Percentiles rank a stretch among this genome's conserved stretches.
Conservation (phyloP, 768 basidiomycete species). For the Pleurotus giganteus region DNA sequence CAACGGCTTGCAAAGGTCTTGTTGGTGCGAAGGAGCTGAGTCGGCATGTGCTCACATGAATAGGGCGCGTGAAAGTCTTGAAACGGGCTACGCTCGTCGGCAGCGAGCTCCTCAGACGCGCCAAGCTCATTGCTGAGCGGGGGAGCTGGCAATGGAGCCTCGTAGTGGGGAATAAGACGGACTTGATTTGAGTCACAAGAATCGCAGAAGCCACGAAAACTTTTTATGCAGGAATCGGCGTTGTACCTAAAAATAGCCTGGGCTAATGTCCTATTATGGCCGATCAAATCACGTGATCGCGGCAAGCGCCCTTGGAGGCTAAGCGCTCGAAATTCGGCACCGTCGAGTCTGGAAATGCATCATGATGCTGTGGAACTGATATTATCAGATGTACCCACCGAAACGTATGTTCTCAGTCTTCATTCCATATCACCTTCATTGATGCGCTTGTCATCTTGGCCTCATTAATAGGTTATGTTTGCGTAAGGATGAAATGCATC, state of each 20-base stretch:
- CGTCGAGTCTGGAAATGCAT: no score
- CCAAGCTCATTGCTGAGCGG: conserved; percentile 34
- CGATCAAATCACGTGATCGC: conserved; percentile 8
- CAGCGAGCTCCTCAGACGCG: conserved; percentile 41
- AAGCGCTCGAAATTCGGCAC: background rate
- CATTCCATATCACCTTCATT: no score
- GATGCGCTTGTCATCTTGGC: no score
- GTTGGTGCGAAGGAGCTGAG: conserved; percentile 44
- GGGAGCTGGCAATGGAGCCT: background rate
- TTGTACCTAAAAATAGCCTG: conserved; percentile 5
- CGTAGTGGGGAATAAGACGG: background rate
- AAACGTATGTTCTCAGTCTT: no score
- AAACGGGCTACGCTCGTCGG: conserved; percentile 29
- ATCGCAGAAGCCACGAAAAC: background rate
- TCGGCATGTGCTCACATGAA: conserved; percentile 43
- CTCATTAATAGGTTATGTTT: no score
- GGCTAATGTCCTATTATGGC: conserved; percentile 1
- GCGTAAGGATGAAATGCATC: no score
- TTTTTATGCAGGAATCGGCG: conserved; percentile 9
- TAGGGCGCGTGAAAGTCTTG: conserved; percentile 37
- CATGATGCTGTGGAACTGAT: background rate
- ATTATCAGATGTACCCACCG: no score
- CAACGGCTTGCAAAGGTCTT: conserved; percentile 59
- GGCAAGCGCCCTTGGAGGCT: background rate
- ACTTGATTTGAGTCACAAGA: background rate